Base-by-base conservation (phyloP, 2,329 filamentous ascomycete genomes). In the Pyrenophora graminea region DNA sequence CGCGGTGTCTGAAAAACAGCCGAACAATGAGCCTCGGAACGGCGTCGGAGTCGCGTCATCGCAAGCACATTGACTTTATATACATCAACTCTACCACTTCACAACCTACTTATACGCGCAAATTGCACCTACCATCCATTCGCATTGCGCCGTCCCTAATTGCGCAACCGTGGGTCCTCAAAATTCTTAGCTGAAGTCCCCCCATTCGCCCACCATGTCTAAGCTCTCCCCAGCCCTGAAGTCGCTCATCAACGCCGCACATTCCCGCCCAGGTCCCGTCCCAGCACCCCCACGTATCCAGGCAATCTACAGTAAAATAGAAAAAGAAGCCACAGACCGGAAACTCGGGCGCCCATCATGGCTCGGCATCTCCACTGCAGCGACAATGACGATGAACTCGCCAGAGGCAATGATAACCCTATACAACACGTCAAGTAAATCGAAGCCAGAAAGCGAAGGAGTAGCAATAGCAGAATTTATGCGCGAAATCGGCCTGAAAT, bases 311-410 rank as follows among this genome's bases (percentile, higher is more conserved):
- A 61, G 56, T 30, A 63, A 58, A 31, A 70, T 73, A 39, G 67
- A 69, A 37, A 43, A 58, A 36, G 69, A 72, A 52, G 70, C 69
- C 5, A 60, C 60, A 17, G 62, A 59, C 36, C 61, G 60, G 4
- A 66, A 65, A 32, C 59, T 73, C 1, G 64, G 66, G 1, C 61
- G 67, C 4, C 70, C 70, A 18, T 70, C 69, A 64, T 73, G 70
- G 70, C 66, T 73, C n/a, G 62, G 67, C 21, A 59, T 72, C 15
- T 64, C 63, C 8, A 88, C 90, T 1, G 90, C 90, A 27, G 86
- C 90, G 15, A 91, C 89, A 1, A 89, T 93, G 76, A 94, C 90
- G 1, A 85, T 94, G 78, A 94, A 95, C 77, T 91, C 89, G 1
- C 90, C 90, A 19, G 87, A 89, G 50, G 88, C 89, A 3, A 82